Evolutionary conservation across 2,329 filamentous ascomycete genomes (phyloP).

Genomic region (Elsinoe batatas): DNA sequence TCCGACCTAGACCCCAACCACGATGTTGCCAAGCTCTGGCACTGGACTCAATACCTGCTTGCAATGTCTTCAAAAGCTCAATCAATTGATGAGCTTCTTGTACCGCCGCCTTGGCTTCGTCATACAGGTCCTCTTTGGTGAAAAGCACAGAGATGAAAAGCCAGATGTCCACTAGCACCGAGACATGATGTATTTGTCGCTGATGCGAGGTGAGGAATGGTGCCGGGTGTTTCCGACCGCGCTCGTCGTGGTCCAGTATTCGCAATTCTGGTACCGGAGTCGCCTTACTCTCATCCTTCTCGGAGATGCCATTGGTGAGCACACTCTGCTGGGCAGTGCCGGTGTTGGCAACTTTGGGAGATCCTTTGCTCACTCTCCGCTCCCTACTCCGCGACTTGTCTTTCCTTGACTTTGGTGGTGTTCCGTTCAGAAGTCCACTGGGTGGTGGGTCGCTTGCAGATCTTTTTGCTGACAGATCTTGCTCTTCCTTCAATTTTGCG

Average conservation of each 20-base stretch:
- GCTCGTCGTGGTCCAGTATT: background rate
- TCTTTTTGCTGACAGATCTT: background rate
- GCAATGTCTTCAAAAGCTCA: slow-evolving; percentile 56
- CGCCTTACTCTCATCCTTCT: slow-evolving; percentile 1
- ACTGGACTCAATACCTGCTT: slow-evolving; percentile 50
- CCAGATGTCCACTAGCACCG: slow-evolving; percentile 70
- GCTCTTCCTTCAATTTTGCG: background rate
- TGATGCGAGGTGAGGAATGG: slow-evolving; percentile 23
- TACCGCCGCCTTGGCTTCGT: slow-evolving; percentile 71
- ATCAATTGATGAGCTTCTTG: slow-evolving; percentile 73
- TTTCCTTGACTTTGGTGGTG: background rate
- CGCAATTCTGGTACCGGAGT: background rate
- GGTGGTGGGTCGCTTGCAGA: slow-evolving; percentile 10
- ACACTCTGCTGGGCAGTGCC: background rate
- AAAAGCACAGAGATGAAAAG: slow-evolving; percentile 84
- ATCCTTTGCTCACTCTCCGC: background rate
- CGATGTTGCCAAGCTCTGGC: slow-evolving; percentile 52
- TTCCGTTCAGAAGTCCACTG: background rate
- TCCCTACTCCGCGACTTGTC: background rate
- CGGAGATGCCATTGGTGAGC: background rate
- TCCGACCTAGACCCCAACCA: slow-evolving; percentile 72
- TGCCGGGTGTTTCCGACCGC: background rate
- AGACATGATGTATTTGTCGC: slow-evolving; percentile 46
- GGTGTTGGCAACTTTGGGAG: background rate
- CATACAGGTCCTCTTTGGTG: slow-evolving; percentile 65